Conservation (phyloP, 106 monocot species). For the Posidonia australis region DNA sequence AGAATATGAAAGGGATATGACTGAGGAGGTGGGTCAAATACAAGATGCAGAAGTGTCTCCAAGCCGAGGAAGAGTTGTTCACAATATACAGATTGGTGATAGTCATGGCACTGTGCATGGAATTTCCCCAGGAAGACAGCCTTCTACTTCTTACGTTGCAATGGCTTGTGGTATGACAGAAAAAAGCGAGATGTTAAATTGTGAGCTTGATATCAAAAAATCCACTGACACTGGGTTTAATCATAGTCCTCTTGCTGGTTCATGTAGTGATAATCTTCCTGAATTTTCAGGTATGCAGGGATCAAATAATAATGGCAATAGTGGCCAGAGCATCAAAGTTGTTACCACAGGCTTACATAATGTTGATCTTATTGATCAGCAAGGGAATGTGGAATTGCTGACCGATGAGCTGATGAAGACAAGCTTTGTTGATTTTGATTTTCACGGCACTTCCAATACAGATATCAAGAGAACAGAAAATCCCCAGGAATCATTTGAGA, state of each 20-base stretch:
- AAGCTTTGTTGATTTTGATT: neutral
- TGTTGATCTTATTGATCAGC: neutral
- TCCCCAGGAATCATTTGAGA: slow-evolving; percentile 24
- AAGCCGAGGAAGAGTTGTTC: neutral
- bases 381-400: neutral
- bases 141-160: neutral
- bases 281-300: neutral
- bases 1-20: slow-evolving; percentile 19
- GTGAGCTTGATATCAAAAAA: neutral
- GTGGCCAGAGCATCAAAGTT: too few relatives aligned
- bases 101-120: neutral
- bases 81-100: neutral
- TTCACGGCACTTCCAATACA: neutral
- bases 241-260: neutral
- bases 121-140: neutral
- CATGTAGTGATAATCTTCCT: neutral
- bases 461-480: neutral
- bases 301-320: neutral
- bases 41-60: neutral
- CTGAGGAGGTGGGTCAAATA: neutral
- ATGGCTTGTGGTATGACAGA: neutral
- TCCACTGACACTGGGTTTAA: neutral
- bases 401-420: neutral
- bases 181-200: neutral
- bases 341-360: neutral